Evolutionary conservation across 768 basidiomycete species (phyloP), one percentile per base, ranked within the genome.

Genomic region (Hemileccinum impolitum): DNA sequence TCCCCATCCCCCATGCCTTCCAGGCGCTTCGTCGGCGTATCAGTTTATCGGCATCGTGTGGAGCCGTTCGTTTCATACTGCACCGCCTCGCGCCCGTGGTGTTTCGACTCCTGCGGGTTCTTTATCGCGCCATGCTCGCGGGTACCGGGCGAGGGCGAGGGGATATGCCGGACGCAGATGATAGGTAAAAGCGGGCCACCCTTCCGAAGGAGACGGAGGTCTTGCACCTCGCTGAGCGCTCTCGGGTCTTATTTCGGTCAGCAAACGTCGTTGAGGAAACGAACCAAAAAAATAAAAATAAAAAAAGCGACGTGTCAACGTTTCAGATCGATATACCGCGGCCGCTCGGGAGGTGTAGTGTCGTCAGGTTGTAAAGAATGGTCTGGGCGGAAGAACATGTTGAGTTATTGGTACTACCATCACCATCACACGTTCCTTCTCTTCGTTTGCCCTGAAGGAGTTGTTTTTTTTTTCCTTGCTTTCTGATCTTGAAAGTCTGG

Each of bases 291-390:
- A 23, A 6, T 23, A 23, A 23, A 23, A 23, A 23, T 23, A 23
- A 23, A 23, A 23, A 23, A 23, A 23, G 6, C 23, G 23, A 30
- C 28, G 28, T 8, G 3, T 30, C 28, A 12, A 30, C 17, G 41
- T 49, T 49, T 49, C 41, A 43, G 35, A 17, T 26, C 5, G 17
- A 17, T n/a, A 28, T 15, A 21, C 47, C 47, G 47, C 47, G 47
- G 47, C 26, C 47, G 34, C 47, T 48, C 47, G 47, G 47, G 40
- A 28, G 34, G 25, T 18, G 13, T 19, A 14, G 23, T 23, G 6
- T 23, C 6, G 23, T 23, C 23, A 23, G 23, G 23, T 3, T 23
- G 23, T 6, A 23, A 23, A n/a, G 23, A 6, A 23, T 23, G 23
- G 23, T 3, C 23, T 23, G 23, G 23, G 23, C 23, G 6, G 23